These are phyloP conservation scores for Plantago lanceolata DNA, from an alignment of 305 asterid genomes.

Conservation along the genomic window DNA sequence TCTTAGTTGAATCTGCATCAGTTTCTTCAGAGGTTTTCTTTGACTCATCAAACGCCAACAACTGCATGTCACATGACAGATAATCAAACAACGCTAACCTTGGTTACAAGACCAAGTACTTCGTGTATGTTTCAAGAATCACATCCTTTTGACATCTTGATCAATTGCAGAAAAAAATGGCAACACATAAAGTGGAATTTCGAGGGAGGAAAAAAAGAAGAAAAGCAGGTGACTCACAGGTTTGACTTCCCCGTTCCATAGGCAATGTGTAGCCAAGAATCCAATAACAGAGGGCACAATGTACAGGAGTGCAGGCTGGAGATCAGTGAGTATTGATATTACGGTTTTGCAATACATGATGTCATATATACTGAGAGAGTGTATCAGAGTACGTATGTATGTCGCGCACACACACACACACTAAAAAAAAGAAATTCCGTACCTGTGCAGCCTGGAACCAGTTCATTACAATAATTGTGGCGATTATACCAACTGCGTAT, in stretches of 20 bases:
- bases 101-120: neutral
- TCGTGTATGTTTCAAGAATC: too few species aligned
- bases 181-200: neutral
- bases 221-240: slow-evolving; percentile 40
- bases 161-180: neutral
- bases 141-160: too few species aligned
- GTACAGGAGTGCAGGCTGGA: slow-evolving; percentile 89
- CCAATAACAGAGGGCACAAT: slow-evolving; percentile 90
- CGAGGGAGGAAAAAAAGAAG: neutral
- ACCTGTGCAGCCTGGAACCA: slow-evolving; percentile 99
- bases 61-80: slow-evolving; percentile 28
- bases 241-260: slow-evolving; percentile 85
- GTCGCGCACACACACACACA: too few species aligned
- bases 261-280: slow-evolving; percentile 74
- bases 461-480: slow-evolving; percentile 87
- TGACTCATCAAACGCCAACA: slow-evolving; percentile 67
- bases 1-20: slow-evolving; percentile 20
- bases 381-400: neutral
- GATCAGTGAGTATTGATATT: slow-evolving; percentile 12
- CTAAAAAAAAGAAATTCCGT: neutral
- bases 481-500: slow-evolving; percentile 58
- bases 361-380: neutral
- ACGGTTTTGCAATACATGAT: neutral
- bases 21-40: slow-evolving; percentile 32
- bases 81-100: neutral